These are phyloP conservation scores for Penicillium hordei DNA, from an alignment of 2,329 filamentous ascomycete genomes.

Conservation along the genomic window DNA sequence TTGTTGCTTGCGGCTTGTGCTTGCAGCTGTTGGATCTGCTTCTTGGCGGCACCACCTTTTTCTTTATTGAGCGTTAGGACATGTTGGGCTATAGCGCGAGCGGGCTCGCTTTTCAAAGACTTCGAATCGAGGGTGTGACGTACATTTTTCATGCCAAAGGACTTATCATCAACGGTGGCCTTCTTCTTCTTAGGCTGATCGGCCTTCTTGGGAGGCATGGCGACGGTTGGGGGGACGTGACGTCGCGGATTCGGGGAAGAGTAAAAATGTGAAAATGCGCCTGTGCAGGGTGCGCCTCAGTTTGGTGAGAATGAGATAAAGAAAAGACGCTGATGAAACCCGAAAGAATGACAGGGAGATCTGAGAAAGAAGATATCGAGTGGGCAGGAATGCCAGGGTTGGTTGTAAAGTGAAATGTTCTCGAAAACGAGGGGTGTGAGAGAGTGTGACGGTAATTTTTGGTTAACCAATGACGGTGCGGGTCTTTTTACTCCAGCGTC, in stretches of 20 bases:
- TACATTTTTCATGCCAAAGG: slow-evolving; percentile 98
- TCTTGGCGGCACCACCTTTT: slow-evolving; percentile 89
- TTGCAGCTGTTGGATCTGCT: slow-evolving; percentile 80
- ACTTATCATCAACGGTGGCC: slow-evolving; percentile 77
- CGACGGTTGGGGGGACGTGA: slow-evolving; percentile 29
- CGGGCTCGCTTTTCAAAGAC: not conserved
- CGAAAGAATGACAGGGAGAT: slow-evolving; percentile 12
- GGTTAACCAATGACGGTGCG: slow-evolving; percentile 13
- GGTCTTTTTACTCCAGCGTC: not conserved
- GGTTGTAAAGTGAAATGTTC: slow-evolving; percentile 10
- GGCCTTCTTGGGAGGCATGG: slow-evolving; percentile 51
- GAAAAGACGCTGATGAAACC: slow-evolving; percentile 21
- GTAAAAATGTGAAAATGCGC: slow-evolving; percentile 22
- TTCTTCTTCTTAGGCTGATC: slow-evolving; percentile 51
- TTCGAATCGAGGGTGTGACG: slow-evolving; percentile 22
- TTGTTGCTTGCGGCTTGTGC: slow-evolving; percentile 72
- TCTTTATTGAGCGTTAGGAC: slow-evolving; percentile 47
- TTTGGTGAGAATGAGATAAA: slow-evolving; percentile 7
- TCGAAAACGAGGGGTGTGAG: slow-evolving; percentile 13
- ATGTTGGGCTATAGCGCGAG: slow-evolving; percentile 1
- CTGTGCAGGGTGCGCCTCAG: slow-evolving; percentile 11
- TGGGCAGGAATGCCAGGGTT: slow-evolving; percentile 4
- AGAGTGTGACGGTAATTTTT: slow-evolving; percentile 11
- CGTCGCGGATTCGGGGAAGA: slow-evolving; percentile 11
- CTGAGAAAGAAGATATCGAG: slow-evolving; percentile 9